A percentile compares a stretch with the other conserved stretches of the same genome.
Conservation (phyloP, 768 basidiomycete species). For the Kwoniella heveanensis region DNA sequence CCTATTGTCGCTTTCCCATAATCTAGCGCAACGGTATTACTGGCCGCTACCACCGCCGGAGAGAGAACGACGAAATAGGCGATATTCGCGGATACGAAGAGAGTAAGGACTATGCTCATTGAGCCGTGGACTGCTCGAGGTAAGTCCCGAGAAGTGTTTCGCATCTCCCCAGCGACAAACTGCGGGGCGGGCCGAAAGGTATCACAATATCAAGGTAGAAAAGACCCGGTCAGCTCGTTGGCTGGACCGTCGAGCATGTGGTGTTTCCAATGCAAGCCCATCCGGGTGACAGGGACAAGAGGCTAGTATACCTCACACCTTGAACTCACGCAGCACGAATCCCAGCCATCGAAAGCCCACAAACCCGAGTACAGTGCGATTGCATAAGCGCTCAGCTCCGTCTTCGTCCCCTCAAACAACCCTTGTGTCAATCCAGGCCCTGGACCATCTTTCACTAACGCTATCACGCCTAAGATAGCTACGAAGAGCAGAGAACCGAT, state of each 20-base stretch:
- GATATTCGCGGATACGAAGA: conserved; percentile 80
- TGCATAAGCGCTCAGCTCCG: conserved; percentile 80
- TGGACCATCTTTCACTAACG: conserved; percentile 37
- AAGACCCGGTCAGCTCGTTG: not conserved
- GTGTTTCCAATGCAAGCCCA: too few species aligned
- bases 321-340: conserved; percentile 63
- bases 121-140: conserved; percentile 87
- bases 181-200: conserved; percentile 10
- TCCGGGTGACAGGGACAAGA: too few species aligned
- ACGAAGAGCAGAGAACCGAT: conserved; percentile 60
- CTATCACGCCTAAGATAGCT: conserved; percentile 74
- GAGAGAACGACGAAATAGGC: conserved; percentile 91
- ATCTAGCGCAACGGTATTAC: conserved; percentile 65
- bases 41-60: conserved; percentile 46
- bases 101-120: conserved; percentile 73
- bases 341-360: conserved; percentile 97
- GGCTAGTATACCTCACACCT: too few species aligned
- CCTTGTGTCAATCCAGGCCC: conserved; percentile 52
- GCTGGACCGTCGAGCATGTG: too few species aligned
- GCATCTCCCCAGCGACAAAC: conserved; percentile 87
- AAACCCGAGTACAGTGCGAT: conserved; percentile 93
- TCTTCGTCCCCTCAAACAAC: conserved; percentile 73
- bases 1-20: conserved; percentile 88
- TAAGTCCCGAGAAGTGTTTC: conserved; percentile 77
- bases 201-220: not conserved